Percentiles rank a stretch among this genome's conserved stretches.
Evolutionary conservation across 2,329 filamentous ascomycete species (phyloP).

Genomic region (Aspergillus unguis): DNA sequence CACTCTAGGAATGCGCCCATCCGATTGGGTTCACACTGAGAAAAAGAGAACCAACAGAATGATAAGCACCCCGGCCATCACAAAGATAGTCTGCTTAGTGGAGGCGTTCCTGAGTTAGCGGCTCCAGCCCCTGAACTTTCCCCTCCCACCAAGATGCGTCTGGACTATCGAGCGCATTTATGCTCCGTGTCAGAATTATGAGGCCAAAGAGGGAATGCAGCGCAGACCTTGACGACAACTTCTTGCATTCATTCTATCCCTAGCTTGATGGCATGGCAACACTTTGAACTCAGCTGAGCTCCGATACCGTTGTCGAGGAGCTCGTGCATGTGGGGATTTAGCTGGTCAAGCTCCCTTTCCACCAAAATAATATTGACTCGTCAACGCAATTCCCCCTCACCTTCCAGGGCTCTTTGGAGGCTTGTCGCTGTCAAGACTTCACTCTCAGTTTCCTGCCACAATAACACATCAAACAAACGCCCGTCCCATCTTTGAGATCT

Average conservation of each 20-base stretch:
- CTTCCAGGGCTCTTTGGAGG: background rate
- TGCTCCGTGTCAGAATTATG: slow-evolving; percentile 6
- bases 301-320: too few relatives aligned
- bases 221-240: too few relatives aligned
- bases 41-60: background rate
- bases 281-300: too few relatives aligned
- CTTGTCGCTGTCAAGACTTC: background rate
- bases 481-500: slow-evolving; percentile 11
- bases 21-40: slow-evolving; percentile 2
- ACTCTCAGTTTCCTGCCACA: background rate
- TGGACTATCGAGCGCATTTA: slow-evolving; percentile 14
- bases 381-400: too few relatives aligned
- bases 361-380: too few relatives aligned
- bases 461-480: slow-evolving; percentile 10
- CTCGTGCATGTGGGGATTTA: too few relatives aligned
- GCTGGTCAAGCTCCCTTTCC: too few relatives aligned
- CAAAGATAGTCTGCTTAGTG: background rate
- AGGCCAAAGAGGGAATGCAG: too few relatives aligned
- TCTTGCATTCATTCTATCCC: too few relatives aligned
- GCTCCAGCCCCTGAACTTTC: slow-evolving; percentile 12
- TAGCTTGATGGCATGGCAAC: too few relatives aligned
- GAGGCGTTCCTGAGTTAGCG: background rate
- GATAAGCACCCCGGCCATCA: background rate
- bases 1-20: background rate
- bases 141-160: slow-evolving; percentile 12